These are phyloP conservation scores for Magnolia kwangsiensis DNA, from an alignment of 164 flowering plant species.

Conservation along the genomic window DNA sequence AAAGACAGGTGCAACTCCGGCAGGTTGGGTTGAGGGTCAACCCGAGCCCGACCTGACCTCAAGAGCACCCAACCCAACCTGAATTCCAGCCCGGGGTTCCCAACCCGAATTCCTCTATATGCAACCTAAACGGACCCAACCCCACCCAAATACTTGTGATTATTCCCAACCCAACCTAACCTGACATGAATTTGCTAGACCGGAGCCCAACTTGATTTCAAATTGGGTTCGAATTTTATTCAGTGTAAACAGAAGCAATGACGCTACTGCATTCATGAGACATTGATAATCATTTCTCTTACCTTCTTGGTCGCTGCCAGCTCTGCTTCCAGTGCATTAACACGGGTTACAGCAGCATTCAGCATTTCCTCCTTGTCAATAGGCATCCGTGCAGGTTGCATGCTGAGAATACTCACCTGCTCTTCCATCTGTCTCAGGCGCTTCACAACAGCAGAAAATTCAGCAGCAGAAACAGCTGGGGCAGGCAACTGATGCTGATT, in stretches of 20 bases:
- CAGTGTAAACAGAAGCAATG: neutral
- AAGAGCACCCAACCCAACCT: too few species aligned
- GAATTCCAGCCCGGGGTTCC: too few species aligned
- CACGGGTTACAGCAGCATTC: slow-evolving; percentile 90
- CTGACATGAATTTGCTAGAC: too few species aligned
- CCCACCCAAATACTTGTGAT: too few species aligned
- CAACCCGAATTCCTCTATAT: too few species aligned
- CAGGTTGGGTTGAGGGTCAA: too few species aligned
- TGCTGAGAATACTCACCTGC: slow-evolving; percentile 55
- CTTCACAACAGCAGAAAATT: slow-evolving; percentile 47
- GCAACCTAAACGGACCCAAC: too few species aligned
- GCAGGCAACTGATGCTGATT: slow-evolving; percentile 40
- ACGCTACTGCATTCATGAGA: neutral
- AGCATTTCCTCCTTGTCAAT: slow-evolving; percentile 81
- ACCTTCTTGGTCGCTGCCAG: slow-evolving; percentile 84
- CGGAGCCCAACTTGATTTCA: too few species aligned
- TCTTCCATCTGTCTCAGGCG: slow-evolving; percentile 74
- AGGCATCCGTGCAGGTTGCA: slow-evolving; percentile 83
- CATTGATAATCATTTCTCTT: neutral
- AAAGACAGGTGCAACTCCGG: too few species aligned
- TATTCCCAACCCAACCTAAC: too few species aligned
- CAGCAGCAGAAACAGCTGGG: slow-evolving; percentile 32
- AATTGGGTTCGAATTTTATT: too few species aligned
- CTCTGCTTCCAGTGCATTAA: slow-evolving; percentile 90
- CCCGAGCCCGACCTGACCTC: too few species aligned